phyloP scores from a whole-genome alignment of 2,329 filamentous ascomycete species.

The Byssoonygena ceratinophila region DNA sequence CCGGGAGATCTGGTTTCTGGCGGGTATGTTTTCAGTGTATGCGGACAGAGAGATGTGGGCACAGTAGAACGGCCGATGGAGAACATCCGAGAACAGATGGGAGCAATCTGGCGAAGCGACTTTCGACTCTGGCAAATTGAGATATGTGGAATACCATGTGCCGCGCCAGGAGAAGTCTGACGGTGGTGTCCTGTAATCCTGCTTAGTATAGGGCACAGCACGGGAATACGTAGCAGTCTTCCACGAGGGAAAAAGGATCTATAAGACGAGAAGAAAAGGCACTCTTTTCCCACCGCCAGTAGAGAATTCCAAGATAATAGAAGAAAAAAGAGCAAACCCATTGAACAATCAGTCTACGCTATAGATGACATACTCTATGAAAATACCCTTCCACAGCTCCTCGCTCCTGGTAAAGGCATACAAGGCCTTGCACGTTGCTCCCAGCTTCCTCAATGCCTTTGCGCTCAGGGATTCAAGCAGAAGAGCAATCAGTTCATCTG shows the following conservation, averaged over 20 bases:
- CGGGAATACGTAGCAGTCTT: too few species aligned
- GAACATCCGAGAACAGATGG: constrained; percentile 75
- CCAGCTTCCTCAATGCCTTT: constrained; percentile 52
- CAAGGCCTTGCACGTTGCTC: constrained; percentile 70
- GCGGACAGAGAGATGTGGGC: constrained; percentile 59
- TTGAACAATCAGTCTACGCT: too few species aligned
- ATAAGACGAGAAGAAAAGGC: too few species aligned
- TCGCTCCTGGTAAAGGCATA: constrained; percentile 77
- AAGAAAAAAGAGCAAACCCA: too few species aligned
- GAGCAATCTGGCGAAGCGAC: constrained; percentile 57
- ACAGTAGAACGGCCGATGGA: constrained; percentile 85
- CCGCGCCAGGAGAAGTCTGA: constrained; percentile 57
- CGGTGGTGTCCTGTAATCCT: constrained; percentile 9
- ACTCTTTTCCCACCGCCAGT: too few species aligned
- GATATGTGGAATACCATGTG: constrained; percentile 71
- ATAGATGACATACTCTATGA: constrained; percentile 58
- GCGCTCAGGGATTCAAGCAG: constrained; percentile 66
- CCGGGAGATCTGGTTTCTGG: constrained; percentile 59
- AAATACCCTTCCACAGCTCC: constrained; percentile 79
- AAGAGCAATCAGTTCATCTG: constrained; percentile 69
- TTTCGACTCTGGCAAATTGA: constrained; percentile 47
- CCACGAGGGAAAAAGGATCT: too few species aligned
- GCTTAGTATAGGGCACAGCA: not conserved
- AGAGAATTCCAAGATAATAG: too few species aligned
- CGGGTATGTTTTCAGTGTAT: constrained; percentile 62